Evolutionary conservation across 805 yeast genomes (phyloP).

Genomic region (Spathaspora gorwiae): DNA sequence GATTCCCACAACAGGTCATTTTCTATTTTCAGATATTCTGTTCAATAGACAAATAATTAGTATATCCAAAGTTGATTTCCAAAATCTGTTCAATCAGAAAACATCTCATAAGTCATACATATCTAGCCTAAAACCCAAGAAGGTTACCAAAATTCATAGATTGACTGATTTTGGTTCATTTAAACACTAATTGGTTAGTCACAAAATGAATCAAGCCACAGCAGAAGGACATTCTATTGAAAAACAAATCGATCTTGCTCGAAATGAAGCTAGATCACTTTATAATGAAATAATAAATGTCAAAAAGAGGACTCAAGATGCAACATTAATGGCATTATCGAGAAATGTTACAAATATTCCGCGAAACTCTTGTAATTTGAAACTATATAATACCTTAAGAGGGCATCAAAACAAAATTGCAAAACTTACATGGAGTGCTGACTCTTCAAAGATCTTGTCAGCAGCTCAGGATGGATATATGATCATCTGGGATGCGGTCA

Average conservation of each 20-base stretch:
- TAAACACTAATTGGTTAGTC: too few species aligned
- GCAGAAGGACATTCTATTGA: neutral
- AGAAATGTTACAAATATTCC: slow-evolving; percentile 29
- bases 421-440: slow-evolving; percentile 63
- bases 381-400: slow-evolving; percentile 34
- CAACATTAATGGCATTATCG: slow-evolving; percentile 40
- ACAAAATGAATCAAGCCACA: too few species aligned
- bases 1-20: too few species aligned
- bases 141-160: too few species aligned
- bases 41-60: too few species aligned
- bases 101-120: too few species aligned
- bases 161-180: too few species aligned
- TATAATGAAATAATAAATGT: slow-evolving; percentile 46
- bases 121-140: too few species aligned
- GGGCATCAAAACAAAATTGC: slow-evolving; percentile 77
- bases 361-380: slow-evolving; percentile 19
- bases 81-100: too few species aligned
- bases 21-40: too few species aligned
- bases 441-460: slow-evolving; percentile 56
- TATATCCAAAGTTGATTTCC: too few species aligned
- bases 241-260: slow-evolving; percentile 24
- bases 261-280: slow-evolving; percentile 43
- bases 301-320: slow-evolving; percentile 41
- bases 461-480: slow-evolving; percentile 86
- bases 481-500: slow-evolving; percentile 75